Evolutionary conservation across 2,329 filamentous ascomycete genomes (phyloP).

Genomic region (Colletotrichum camelliae): DNA sequence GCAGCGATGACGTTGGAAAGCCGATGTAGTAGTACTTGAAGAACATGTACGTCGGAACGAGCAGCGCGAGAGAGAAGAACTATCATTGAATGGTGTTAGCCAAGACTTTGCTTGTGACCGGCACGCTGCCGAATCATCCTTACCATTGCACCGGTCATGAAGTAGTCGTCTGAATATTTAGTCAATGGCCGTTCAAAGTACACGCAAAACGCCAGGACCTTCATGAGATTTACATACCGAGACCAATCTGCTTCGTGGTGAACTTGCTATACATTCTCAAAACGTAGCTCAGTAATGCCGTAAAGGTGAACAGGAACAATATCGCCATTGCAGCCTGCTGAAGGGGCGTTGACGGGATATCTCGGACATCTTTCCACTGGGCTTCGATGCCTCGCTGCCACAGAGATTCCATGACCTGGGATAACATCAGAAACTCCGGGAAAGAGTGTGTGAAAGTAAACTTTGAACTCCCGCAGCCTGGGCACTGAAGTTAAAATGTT

Average conservation of each 20-base stretch:
- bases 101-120: not conserved
- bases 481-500: not conserved
- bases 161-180: not conserved
- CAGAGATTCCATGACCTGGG: not conserved
- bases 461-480: not conserved
- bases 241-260: not conserved
- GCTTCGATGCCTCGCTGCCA: not conserved
- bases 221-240: not conserved
- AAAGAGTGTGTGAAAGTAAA: not conserved
- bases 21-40: conserved; percentile 11
- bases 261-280: conserved; percentile 27
- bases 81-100: not conserved
- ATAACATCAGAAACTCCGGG: not conserved
- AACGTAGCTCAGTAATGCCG: conserved; percentile 28
- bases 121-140: not conserved
- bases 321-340: conserved; percentile 34
- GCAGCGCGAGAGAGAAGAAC: not conserved
- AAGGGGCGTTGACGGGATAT: conserved; percentile 35
- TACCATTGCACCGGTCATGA: conserved; percentile 9
- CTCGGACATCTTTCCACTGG: conserved; percentile 24
- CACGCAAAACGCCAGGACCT: no score
- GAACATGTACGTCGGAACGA: conserved; percentile 9
- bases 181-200: not conserved
- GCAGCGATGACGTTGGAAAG: not conserved
- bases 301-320: conserved; percentile 34